A percentile compares a stretch with the other conserved stretches of the same genome.
These are phyloP conservation scores for Stephanocyclus meneghinianus DNA, from an alignment of 352 stramenopile genomes.

Conservation along the genomic window DNA sequence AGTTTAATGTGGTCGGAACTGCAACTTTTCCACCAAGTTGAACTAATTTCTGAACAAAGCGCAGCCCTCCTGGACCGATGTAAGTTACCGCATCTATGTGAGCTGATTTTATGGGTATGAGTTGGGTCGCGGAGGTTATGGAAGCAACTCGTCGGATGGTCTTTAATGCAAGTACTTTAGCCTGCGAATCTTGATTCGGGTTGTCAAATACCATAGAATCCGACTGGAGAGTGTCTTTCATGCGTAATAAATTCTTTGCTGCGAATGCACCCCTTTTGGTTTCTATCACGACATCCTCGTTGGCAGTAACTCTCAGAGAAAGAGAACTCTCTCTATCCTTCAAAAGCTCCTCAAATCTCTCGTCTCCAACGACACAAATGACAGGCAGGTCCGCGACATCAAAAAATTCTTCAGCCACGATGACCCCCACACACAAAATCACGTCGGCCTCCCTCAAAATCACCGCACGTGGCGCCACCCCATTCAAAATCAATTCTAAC, in stretches of 20 bases:
- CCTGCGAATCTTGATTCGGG: conserved; percentile 14
- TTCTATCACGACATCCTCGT: not conserved
- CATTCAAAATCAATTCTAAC: conserved; percentile 75
- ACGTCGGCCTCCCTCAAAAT: conserved; percentile 66
- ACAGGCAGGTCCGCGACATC: conserved; percentile 29
- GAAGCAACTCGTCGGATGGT: conserved; percentile 32
- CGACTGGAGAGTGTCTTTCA: conserved; percentile 2
- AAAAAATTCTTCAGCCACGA: conserved; percentile 74
- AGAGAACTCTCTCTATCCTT: not conserved
- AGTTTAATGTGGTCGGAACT: conserved; percentile 78
- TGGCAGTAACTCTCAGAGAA: not conserved
- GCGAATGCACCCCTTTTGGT: not conserved
- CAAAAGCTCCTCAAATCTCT: conserved; percentile 23
- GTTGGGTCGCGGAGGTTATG: conserved; percentile 24
- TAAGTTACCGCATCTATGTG: conserved; percentile 81
- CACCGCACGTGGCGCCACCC: conserved; percentile 60
- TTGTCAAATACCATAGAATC: not conserved
- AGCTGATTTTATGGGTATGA: conserved; percentile 51
- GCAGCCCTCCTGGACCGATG: conserved; percentile 66
- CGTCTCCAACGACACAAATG: conserved; percentile 38
- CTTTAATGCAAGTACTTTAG: conserved; percentile 47
- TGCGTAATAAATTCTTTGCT: conserved; percentile 11
- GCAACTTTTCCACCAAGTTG: conserved; percentile 45
- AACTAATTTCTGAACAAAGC: conserved; percentile 65
- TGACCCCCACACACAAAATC: conserved; percentile 66